Conservation (phyloP, 2,329 filamentous ascomycete species). For the Stachybotrys chlorohalonatus region DNA sequence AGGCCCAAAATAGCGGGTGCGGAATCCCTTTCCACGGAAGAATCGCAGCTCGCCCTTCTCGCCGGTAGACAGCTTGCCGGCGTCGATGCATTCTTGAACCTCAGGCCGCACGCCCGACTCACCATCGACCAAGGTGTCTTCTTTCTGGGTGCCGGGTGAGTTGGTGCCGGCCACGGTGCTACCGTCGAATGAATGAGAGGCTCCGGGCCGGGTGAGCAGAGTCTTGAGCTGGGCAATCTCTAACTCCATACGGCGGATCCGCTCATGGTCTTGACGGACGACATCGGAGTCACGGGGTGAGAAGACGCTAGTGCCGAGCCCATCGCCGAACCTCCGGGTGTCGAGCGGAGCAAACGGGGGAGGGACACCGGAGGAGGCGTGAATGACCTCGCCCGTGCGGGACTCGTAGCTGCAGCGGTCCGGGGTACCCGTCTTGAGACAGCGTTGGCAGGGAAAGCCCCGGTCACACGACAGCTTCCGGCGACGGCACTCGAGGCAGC, state of each 20-base stretch:
- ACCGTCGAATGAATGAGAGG: conserved; percentile 35
- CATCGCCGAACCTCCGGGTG: conserved; percentile 21
- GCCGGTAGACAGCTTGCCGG: conserved; percentile 24
- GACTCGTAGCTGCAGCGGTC: conserved; percentile 53
- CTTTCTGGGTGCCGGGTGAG: conserved; percentile 37
- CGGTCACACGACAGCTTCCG: conserved; percentile 54
- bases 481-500: conserved; percentile 51
- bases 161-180: conserved; percentile 38
- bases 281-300: conserved; percentile 25
- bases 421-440: conserved; percentile 52
- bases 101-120: conserved; percentile 22
- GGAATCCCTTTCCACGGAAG: conserved; percentile 50
- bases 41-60: conserved; percentile 47
- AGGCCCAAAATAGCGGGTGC: conserved; percentile 50
- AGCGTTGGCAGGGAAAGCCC: conserved; percentile 52
- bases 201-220: conserved; percentile 34
- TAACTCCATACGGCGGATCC: conserved; percentile 49
- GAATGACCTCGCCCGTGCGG: conserved; percentile 40
- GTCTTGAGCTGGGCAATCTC: conserved; percentile 49
- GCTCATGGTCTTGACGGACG: conserved; percentile 41
- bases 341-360: conserved; percentile 33
- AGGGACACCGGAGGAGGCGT: conserved; percentile 35
- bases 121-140: conserved; percentile 26
- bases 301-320: conserved; percentile 17
- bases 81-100: conserved; percentile 30